Evolutionary conservation across 805 yeast species (phyloP).

Genomic region (Babjeviella inositovora): DNA sequence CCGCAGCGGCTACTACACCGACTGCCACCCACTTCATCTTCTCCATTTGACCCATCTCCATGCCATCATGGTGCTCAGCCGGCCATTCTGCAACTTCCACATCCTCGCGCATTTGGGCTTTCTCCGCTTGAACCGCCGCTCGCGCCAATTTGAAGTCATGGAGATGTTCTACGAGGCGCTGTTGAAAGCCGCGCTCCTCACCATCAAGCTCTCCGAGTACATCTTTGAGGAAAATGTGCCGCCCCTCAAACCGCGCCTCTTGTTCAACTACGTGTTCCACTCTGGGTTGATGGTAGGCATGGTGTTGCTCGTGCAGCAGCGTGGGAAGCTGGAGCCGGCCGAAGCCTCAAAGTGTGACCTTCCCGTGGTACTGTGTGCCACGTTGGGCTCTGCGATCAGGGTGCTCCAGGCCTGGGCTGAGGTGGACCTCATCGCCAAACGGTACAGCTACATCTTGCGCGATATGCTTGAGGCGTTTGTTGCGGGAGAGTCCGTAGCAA

Average conservation of each 20-base stretch:
- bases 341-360: too few relatives aligned
- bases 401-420: too few relatives aligned
- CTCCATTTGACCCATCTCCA: constrained; percentile 18
- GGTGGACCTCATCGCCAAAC: too few relatives aligned
- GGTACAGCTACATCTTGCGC: too few relatives aligned
- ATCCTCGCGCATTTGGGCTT: too few relatives aligned
- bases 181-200: constrained; percentile 15
- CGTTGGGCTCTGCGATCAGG: too few relatives aligned
- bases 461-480: too few relatives aligned
- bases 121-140: too few relatives aligned
- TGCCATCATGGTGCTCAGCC: constrained; percentile 17
- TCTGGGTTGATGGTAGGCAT: constrained; percentile 18
- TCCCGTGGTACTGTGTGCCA: too few relatives aligned
- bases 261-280: constrained; percentile 14
- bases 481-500: too few relatives aligned
- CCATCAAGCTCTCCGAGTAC: constrained; percentile 13
- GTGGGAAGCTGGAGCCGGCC: constrained; percentile 1
- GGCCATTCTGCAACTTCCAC: constrained; percentile 25
- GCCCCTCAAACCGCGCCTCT: constrained; percentile 16
- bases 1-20: constrained; percentile 3
- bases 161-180: constrained; percentile 15
- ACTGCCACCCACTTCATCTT: constrained; percentile 9
- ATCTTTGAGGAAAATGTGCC: constrained; percentile 11
- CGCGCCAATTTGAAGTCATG: too few relatives aligned
- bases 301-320: constrained; percentile 8